Percentiles rank a stretch among this genome's conserved stretches.
phyloP scores from a whole-genome alignment of 176 grass and related monocot genomes.

The Rhynchospora breviuscula region DNA sequence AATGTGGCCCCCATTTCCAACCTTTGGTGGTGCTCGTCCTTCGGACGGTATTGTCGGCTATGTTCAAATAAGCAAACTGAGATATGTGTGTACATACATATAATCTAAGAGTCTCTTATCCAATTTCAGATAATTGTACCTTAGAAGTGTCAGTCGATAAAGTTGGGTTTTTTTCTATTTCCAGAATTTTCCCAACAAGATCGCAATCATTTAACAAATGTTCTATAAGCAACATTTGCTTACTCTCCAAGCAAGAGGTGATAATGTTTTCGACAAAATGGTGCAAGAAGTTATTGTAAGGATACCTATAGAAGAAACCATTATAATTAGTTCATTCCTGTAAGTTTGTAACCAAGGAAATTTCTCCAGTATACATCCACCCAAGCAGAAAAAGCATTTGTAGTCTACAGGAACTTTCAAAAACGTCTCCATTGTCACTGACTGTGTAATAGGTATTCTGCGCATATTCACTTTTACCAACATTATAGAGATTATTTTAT shows the following conservation, averaged over 20 bases:
- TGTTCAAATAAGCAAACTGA: slow-evolving; percentile 16
- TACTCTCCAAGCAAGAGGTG: slow-evolving; percentile 79
- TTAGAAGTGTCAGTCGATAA: slow-evolving; percentile 51
- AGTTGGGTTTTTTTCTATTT: slow-evolving; percentile 62
- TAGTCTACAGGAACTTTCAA: not conserved
- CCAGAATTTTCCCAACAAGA: slow-evolving; percentile 70
- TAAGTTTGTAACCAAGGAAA: not conserved
- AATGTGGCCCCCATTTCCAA: slow-evolving; percentile 73
- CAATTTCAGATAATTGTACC: slow-evolving; percentile 33
- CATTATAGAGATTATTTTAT: slow-evolving; percentile 23
- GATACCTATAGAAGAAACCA: slow-evolving; percentile 57
- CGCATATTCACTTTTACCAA: slow-evolving; percentile 21
- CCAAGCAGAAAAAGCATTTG: not conserved
- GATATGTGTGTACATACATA: slow-evolving; percentile 22
- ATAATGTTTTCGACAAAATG: slow-evolving; percentile 91
- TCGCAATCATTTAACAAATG: slow-evolving; percentile 77
- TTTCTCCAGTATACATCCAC: not conserved
- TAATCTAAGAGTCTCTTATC: slow-evolving; percentile 3
- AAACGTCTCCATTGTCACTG: not conserved
- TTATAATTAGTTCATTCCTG: not conserved
- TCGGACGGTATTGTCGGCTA: slow-evolving; percentile 59
- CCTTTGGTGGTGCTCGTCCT: slow-evolving; percentile 55
- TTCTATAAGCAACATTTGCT: slow-evolving; percentile 45
- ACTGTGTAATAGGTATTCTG: not conserved
- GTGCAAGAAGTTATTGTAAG: slow-evolving; percentile 96